Base-by-base conservation (phyloP, 2,329 filamentous ascomycete species). In the Colletotrichum tamarilloi region DNA sequence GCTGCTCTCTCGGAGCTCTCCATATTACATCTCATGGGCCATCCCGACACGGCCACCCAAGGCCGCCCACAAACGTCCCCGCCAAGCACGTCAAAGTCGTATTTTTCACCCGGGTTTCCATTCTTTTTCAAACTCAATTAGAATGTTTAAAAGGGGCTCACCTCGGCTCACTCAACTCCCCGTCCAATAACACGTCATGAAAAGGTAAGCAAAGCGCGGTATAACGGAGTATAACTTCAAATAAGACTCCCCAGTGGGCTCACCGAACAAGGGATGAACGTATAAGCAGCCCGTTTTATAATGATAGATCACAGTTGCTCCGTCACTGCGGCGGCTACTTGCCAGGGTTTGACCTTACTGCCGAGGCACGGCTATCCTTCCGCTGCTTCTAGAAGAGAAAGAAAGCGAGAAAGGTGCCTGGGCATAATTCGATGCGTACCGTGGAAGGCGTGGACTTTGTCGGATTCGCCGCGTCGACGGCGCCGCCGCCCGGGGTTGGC, bases 401-500 rank as follows among this genome's bases (percentile, higher is more conserved):
- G 16, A 46, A 8, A 46, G 14, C 35, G 3, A 4, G 9, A 32
- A 32, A 32, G 32, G 32, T 32, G 32, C 32, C 14, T 46, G 42
- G 42, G 42, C 8, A 46, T 5, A 16, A 8, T 46, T 46, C 42
- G 42, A n/a, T 46, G 19, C 4, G 42, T 46, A 46, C 42, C 42
- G 19, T 46, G 42, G 42, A 46, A 46, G 42, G 42, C 19, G 42
- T 46, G 42, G 42, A 60, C 32, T 52, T 52, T 64, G 19, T 72
- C 70, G 66, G 66, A 19, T 46, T 72, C 52, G 38, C 66, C 59
- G 70, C 46, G 22, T 24, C 46, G 22, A n/a, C 52, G 59, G 59
- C n/a, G 24, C 46, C 53, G 49, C 59, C 42, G 69, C 66, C 53
- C 59, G 70, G n/a, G 22, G 32, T 38, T 60, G 26, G 26, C 24